Conservation (phyloP, 2,329 filamentous ascomycete genomes). For the Fusarium austroafricanum region DNA sequence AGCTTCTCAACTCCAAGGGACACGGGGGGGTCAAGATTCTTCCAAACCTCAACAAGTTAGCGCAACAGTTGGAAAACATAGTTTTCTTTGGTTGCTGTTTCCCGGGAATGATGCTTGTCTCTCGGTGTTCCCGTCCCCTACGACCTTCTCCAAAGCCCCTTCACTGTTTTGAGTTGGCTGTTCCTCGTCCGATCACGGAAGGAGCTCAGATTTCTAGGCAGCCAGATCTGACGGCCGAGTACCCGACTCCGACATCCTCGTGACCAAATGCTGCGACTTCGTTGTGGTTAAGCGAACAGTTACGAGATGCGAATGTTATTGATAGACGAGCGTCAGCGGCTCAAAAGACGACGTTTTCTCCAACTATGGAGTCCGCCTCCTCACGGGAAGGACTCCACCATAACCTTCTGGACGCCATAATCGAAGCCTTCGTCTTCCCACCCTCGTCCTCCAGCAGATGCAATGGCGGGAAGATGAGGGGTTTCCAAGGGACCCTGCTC, state of each 20-base stretch:
- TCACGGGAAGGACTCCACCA: slow-evolving; percentile 47
- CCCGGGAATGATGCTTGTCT: slow-evolving; percentile 45
- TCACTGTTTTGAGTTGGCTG: slow-evolving; percentile 35
- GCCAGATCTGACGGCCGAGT: slow-evolving; percentile 13
- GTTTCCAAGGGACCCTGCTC: slow-evolving; percentile 44
- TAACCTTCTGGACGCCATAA: slow-evolving; percentile 47
- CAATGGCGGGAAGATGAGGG: slow-evolving; percentile 47
- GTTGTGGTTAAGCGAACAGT: slow-evolving; percentile 18
- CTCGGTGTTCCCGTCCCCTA: slow-evolving; percentile 46
- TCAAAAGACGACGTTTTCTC: slow-evolving; percentile 43
- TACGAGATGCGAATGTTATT: slow-evolving; percentile 25
- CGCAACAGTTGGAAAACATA: background rate
- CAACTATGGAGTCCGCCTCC: slow-evolving; percentile 46
- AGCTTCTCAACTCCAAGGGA: slow-evolving; percentile 10
- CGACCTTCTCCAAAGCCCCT: slow-evolving; percentile 34
- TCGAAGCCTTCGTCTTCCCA: slow-evolving; percentile 46
- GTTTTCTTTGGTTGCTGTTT: slow-evolving; percentile 29
- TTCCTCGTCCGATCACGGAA: slow-evolving; percentile 41
- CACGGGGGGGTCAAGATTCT: slow-evolving; percentile 11
- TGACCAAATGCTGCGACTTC: background rate
- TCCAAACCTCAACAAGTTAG: slow-evolving; percentile 31
- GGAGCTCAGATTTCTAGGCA: slow-evolving; percentile 18
- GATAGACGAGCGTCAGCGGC: slow-evolving; percentile 43
- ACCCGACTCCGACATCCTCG: slow-evolving; percentile 6
- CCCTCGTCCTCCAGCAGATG: slow-evolving; percentile 43